Conservation (phyloP, 148 eudicot species). For the Beta vulgaris region DNA sequence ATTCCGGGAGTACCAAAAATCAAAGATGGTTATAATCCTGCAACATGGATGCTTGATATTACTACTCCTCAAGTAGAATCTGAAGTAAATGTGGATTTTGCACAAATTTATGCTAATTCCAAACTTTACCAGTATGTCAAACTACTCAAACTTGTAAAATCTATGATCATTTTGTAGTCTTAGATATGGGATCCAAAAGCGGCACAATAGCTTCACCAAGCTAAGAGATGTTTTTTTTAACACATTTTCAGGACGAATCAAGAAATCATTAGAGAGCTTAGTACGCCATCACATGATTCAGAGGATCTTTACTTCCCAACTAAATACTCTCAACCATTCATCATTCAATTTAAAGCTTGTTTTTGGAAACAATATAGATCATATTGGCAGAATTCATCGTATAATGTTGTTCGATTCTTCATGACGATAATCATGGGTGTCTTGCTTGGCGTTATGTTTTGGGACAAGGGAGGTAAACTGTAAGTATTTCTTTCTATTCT, state of each 20-base stretch:
- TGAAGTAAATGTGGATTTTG: conserved; percentile 50
- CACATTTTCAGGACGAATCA: conserved; percentile 47
- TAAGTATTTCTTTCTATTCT: conserved; percentile 35
- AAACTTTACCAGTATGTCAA: conserved; percentile 45
- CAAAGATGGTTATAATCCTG: conserved; percentile 63
- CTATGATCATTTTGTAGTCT: too few relatives aligned
- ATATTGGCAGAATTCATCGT: conserved; percentile 73
- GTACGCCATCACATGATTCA: conserved; percentile 39
- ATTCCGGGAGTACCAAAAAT: conserved; percentile 57
- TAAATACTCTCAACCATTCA: conserved; percentile 51
- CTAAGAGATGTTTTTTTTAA: not conserved
- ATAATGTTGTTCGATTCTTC: conserved; percentile 49
- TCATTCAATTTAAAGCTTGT: conserved; percentile 56
- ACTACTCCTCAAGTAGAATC: conserved; percentile 44
- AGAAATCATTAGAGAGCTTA: conserved; percentile 45
- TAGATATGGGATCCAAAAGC: too few relatives aligned
- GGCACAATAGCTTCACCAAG: too few relatives aligned
- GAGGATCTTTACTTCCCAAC: conserved; percentile 51
- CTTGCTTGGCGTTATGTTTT: conserved; percentile 58
- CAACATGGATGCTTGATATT: conserved; percentile 83
- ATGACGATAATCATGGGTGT: conserved; percentile 37
- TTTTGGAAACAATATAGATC: conserved; percentile 71
- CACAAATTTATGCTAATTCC: conserved; percentile 49
- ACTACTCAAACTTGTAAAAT: too few relatives aligned
- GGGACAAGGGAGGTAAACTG: conserved; percentile 51